Base-by-base conservation (phyloP, 169 alveolate genomes). In the Plasmodium falciparum region DNA sequence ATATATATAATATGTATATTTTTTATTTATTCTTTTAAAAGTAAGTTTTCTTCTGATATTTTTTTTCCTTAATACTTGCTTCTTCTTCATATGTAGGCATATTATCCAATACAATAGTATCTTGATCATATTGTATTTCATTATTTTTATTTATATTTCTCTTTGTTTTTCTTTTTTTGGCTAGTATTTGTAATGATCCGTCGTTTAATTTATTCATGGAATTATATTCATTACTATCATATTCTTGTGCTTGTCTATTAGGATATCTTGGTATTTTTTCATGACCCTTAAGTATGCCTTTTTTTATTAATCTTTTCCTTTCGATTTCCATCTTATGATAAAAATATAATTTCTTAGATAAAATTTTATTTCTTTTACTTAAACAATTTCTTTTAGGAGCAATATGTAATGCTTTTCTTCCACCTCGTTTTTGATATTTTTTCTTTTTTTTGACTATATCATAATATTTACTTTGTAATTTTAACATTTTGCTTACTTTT, bases 51-150 rank as follows among this genome's bases (percentile, higher is more conserved):
- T 85, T 85, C 49, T 85, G 92, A 54, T 85, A 78, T 2, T 13
- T 49, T 65, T 85, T 85, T 65, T 85, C 92, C 33, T 85, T 85
- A 49, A 74, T 17, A 63, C 56, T 72, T 50, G 75, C 73, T 62
- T 85, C 92, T 0, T 85, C 92, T 59, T 85, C 92, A 49, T 85
- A 85, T 11, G 92, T 85, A 12, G 92, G 92, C 92, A 85, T 85
- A 45, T 59, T 71, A 24, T 85, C 88, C 75, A 85, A 85, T 22
- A 85, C 71, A 49, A 85, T 85, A 45, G 92, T 85, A 24, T 85
- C 88, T 50, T 70, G 43, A 2, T 85, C 88, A 59, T 85, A 85
- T 1, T 49, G 13, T 85, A 50, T 50, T 63, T 65, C 56, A 7
- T 85, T 74, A 5, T 13, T 52, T n/a, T 43, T 71, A 59, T 17